A percentile compares a stretch with the other conserved stretches of the same genome.
Conservation (phyloP, 2,329 filamentous ascomycete genomes). For the Claviceps quebecensis region DNA sequence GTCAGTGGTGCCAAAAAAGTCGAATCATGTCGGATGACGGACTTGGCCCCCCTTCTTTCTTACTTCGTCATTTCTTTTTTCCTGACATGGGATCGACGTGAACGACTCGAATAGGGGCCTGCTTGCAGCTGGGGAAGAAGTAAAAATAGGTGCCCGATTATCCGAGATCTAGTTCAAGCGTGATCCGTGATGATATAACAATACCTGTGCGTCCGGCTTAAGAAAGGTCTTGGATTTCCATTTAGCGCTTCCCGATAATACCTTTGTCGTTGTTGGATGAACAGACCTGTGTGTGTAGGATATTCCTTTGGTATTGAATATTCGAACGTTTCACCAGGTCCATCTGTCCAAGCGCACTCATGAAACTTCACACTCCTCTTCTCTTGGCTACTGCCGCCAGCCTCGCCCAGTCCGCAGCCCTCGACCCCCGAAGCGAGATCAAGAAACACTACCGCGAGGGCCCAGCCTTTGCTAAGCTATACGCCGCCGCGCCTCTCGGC, state of each 20-base stretch:
- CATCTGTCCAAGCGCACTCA: background rate
- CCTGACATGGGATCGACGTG: background rate
- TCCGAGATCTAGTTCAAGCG: background rate
- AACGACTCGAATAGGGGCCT: background rate
- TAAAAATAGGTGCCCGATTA: background rate
- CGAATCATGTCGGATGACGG: background rate
- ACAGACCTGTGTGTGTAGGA: background rate
- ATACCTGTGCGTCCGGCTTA: background rate
- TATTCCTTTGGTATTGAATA: background rate
- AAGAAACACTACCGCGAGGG: constrained; percentile 2
- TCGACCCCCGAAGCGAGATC: background rate
- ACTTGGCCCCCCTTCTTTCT: background rate
- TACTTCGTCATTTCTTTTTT: background rate
- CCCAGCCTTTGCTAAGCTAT: constrained; percentile 1
- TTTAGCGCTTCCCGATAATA: background rate
- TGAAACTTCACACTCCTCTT: background rate
- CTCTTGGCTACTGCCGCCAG: background rate
- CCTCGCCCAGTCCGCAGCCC: background rate
- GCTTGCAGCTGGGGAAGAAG: background rate
- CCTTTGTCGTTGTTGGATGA: background rate
- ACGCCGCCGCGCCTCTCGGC: constrained; percentile 4
- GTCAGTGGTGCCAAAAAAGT: background rate
- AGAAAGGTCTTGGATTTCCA: background rate
- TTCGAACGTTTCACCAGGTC: too few relatives aligned
- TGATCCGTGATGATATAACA: background rate